Evolutionary conservation across 2,329 filamentous ascomycete species (phyloP).

Genomic region (Leptodontidium sp.): DNA sequence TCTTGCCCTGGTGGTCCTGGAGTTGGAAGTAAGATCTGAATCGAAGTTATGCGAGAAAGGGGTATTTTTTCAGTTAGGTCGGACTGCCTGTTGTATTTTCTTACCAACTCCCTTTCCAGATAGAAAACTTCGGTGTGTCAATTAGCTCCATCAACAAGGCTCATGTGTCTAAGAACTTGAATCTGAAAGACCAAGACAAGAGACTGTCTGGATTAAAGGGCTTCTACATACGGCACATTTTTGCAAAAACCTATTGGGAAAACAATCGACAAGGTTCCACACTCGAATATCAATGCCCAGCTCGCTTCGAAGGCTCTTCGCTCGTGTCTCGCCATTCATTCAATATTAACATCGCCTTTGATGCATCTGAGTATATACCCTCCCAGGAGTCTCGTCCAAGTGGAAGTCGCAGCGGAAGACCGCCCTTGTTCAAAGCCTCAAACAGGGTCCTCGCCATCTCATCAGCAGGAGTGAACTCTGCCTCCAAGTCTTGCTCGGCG

Average conservation of each 20-base stretch:
- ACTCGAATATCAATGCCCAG: too few relatives aligned
- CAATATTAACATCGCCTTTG: not conserved
- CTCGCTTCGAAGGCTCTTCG: not conserved
- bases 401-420: not conserved
- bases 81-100: too few relatives aligned
- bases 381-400: not conserved
- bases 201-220: too few relatives aligned
- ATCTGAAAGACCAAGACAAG: too few relatives aligned
- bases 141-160: too few relatives aligned
- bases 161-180: too few relatives aligned
- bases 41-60: too few relatives aligned
- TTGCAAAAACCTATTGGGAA: too few relatives aligned
- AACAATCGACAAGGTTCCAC: too few relatives aligned
- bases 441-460: not conserved
- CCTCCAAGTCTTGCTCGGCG: not conserved
- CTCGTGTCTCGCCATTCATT: not conserved
- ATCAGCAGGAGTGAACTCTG: not conserved
- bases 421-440: not conserved
- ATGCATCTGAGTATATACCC: not conserved
- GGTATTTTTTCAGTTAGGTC: too few relatives aligned
- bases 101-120: too few relatives aligned
- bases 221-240: too few relatives aligned
- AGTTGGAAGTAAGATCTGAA: not conserved
- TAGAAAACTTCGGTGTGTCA: not conserved
- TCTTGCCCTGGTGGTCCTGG: not conserved